These are phyloP conservation scores for Penicillium psychrofluorescens DNA, from an alignment of 495 filamentous ascomycete genomes.

Conservation along the genomic window DNA sequence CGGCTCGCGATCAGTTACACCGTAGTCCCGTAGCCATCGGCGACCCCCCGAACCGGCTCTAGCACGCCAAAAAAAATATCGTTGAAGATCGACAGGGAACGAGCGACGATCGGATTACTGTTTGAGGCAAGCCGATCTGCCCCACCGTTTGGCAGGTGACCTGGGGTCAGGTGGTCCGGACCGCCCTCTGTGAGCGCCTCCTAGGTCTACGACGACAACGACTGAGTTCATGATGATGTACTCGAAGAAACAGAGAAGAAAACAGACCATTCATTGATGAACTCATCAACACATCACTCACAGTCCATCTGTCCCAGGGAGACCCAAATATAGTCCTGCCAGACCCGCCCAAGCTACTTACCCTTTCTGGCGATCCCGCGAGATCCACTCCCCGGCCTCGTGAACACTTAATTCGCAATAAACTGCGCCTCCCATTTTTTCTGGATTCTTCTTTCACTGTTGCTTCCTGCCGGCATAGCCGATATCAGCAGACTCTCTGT, in stretches of 20 bases:
- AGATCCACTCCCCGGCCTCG: constrained; percentile 1
- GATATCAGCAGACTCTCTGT: background rate
- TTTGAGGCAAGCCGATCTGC: constrained; percentile 16
- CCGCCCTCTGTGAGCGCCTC: too few relatives aligned
- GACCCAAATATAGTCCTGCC: too few relatives aligned
- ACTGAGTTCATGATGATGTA: too few relatives aligned
- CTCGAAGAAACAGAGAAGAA: too few relatives aligned
- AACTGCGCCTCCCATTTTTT: constrained; percentile 5
- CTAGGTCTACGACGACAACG: too few relatives aligned
- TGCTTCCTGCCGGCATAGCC: background rate
- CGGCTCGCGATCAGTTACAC: too few relatives aligned
- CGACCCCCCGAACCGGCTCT: too few relatives aligned
- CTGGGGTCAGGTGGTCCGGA: background rate
- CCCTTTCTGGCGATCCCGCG: constrained; percentile 13
- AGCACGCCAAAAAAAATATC: background rate
- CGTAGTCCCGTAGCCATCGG: too few relatives aligned
- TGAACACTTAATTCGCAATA: constrained; percentile 11
- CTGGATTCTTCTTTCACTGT: constrained; percentile 7
- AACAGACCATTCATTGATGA: too few relatives aligned
- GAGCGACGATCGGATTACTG: constrained; percentile 15
- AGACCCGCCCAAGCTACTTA: constrained; percentile 2
- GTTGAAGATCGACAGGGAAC: background rate
- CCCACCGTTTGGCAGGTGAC: constrained; percentile 5
- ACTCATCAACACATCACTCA: background rate
- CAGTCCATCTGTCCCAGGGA: too few relatives aligned